phyloP scores from a whole-genome alignment of 1,284 basidiomycete species.

The Malassezia pachydermatis region DNA sequence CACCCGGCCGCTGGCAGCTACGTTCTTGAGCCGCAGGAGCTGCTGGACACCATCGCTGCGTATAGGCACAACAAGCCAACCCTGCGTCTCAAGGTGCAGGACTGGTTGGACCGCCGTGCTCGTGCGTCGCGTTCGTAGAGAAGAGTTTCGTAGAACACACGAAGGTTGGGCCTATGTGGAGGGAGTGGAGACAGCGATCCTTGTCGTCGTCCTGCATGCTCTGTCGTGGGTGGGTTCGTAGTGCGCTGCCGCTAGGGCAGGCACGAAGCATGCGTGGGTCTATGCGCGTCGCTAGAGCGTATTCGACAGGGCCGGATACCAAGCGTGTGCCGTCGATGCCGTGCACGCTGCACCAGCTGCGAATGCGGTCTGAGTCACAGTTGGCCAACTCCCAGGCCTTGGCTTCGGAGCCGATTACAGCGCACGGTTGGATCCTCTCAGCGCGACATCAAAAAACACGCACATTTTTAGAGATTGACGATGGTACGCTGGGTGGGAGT shows the following conservation, averaged over 20 bases:
- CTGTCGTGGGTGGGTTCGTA: not conserved
- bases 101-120: slow-evolving; percentile 22
- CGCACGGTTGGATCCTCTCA: slow-evolving; percentile 29
- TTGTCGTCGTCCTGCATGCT: not conserved
- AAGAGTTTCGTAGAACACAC: not conserved
- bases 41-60: slow-evolving; percentile 24
- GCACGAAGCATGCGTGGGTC: too few relatives aligned
- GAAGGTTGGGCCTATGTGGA: not conserved
- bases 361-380: not conserved
- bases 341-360: not conserved
- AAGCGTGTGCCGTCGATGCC: not conserved
- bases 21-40: slow-evolving; percentile 21
- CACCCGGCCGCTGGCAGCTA: slow-evolving; percentile 38
- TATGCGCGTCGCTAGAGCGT: not conserved
- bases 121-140: not conserved
- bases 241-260: not conserved
- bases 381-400: not conserved
- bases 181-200: not conserved
- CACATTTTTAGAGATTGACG: slow-evolving; percentile 37
- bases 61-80: slow-evolving; percentile 28
- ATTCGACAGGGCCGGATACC: too few relatives aligned
- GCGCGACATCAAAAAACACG: slow-evolving; percentile 32
- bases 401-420: not conserved
- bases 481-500: slow-evolving; percentile 31
- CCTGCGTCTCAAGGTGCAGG: slow-evolving; percentile 29